phyloP scores from a whole-genome alignment of 352 stramenopile genomes.

The Blastocystis sp. region DNA sequence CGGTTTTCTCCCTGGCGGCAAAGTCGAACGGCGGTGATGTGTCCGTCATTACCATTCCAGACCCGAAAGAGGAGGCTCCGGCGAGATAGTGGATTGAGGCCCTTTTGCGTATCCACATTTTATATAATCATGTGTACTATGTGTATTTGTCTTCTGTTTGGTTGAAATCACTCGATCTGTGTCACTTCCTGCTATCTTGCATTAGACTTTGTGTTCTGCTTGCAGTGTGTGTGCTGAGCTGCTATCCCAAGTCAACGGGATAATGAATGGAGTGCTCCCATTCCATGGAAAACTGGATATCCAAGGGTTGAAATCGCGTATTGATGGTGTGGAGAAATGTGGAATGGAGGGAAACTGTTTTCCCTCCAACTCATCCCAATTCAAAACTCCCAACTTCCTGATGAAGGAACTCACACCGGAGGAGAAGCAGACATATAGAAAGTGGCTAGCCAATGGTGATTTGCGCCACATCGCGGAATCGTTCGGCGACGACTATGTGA shows the following conservation, averaged over 20 bases:
- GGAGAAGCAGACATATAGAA: slow-evolving; percentile 27
- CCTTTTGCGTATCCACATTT: no score
- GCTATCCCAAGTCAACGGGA: neutral
- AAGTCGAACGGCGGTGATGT: slow-evolving; percentile 2
- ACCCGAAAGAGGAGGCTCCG: neutral
- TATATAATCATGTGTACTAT: no score
- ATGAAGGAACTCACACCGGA: neutral
- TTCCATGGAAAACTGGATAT: neutral
- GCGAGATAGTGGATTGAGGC: no score
- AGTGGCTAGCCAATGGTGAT: slow-evolving; percentile 29
- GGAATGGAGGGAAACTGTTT: slow-evolving; percentile 5
- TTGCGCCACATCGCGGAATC: neutral
- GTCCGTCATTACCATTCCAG: slow-evolving; percentile 38
- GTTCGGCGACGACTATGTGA: slow-evolving; percentile 18
- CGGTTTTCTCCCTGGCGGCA: slow-evolving; percentile 13
- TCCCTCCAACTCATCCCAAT: neutral
- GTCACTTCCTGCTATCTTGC: no score
- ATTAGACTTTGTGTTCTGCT: no score
- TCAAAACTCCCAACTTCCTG: neutral
- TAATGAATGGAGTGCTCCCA: neutral
- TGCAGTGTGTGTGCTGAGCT: neutral
- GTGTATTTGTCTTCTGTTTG: no score
- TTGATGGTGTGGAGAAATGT: neutral
- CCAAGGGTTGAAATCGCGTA: neutral
- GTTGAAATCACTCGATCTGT: no score